Evolutionary conservation across 2,329 filamentous ascomycete genomes (phyloP).

Genomic region (Erysiphe neolycopersici): DNA sequence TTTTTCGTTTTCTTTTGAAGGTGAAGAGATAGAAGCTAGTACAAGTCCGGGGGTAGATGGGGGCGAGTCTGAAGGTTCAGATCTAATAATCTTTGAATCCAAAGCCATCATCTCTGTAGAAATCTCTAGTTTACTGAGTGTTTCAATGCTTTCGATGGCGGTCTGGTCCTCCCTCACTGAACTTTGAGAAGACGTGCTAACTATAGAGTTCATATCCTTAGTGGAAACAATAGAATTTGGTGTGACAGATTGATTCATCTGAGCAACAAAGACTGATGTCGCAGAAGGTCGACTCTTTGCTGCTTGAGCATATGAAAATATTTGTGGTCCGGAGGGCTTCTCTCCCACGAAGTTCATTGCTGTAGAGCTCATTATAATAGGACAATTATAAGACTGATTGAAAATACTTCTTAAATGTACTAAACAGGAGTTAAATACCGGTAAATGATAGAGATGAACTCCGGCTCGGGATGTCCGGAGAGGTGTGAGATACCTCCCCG

Average conservation of each 20-base stretch:
- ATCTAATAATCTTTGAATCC: slow-evolving; percentile 6
- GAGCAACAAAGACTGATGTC: slow-evolving; percentile 7
- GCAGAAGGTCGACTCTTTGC: slow-evolving; percentile 41
- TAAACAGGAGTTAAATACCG: background rate
- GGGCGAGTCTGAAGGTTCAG: slow-evolving; percentile 14
- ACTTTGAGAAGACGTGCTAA: slow-evolving; percentile 8
- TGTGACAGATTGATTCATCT: slow-evolving; percentile 10
- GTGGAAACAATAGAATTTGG: slow-evolving; percentile 12
- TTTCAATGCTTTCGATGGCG: slow-evolving; percentile 8
- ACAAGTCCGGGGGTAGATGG: slow-evolving; percentile 25
- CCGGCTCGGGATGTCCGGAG: slow-evolving; percentile 14
- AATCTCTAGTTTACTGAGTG: slow-evolving; percentile 4
- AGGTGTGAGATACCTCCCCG: slow-evolving; percentile 16
- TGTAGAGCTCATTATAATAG: slow-evolving; percentile 17
- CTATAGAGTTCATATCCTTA: slow-evolving; percentile 9
- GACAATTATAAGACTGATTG: background rate
- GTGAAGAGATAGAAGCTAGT: slow-evolving; percentile 20
- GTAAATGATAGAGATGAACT: slow-evolving; percentile 8
- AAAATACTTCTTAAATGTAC: background rate
- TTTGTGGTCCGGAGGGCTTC: slow-evolving; percentile 17
- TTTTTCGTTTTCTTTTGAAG: slow-evolving; percentile 4
- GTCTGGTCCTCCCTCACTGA: slow-evolving; percentile 9
- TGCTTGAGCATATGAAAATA: slow-evolving; percentile 88
- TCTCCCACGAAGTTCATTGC: slow-evolving; percentile 14
- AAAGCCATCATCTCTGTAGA: slow-evolving; percentile 4